Base-by-base conservation (phyloP, 352 stramenopile species). In the Achlya hypogyna region DNA sequence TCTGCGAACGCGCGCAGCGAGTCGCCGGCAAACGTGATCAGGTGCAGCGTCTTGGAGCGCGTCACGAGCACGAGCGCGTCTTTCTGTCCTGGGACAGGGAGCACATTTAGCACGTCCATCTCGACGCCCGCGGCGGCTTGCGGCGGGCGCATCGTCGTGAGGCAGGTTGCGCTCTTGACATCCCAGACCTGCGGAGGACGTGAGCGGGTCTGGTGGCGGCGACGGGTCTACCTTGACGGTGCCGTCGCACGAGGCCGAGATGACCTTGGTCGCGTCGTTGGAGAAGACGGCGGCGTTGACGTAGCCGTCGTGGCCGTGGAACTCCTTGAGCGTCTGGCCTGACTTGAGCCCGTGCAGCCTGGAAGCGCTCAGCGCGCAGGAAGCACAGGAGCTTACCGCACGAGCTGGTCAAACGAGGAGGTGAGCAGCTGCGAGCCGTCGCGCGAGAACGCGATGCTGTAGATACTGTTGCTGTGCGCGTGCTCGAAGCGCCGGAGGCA, bases 301-400 rank as follows among this genome's bases (percentile, higher is more conserved):
- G 67, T 96, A 98, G 35, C 91, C 96, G 18, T 87, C 75, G 69
- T 98, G 93, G 23, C 92, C 95, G 29, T 79, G 75, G 76, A 98
- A 98, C 63, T 98, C 91, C 74, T 98, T 97, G n/a, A 98, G 69
- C 27, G 88, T 93, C 64, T 92, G 81, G 0, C 87, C 89, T 0
- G 88, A 96, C 35, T 96, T 89, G 51, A 98, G 80, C 5, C 93
- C 93, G 71, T 97, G 96, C 69, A 98, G 90, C n/a, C 60, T 67
- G 47, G 9, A 25, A 32, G 20, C 23, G 10, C 23, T 1, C 14
- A 22, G 22, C 29, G 59, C 2, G 53, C 5, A 28, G 25, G 40
- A 63, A n/a, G 23, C 12, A n/a, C n/a, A n/a, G 18, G 14, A 52
- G 3, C 28, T 22, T 58, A 67, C 60, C 92, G 89, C 58, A 91